phyloP scores from a whole-genome alignment of 768 basidiomycete genomes.

The Pleurotus platypus region DNA sequence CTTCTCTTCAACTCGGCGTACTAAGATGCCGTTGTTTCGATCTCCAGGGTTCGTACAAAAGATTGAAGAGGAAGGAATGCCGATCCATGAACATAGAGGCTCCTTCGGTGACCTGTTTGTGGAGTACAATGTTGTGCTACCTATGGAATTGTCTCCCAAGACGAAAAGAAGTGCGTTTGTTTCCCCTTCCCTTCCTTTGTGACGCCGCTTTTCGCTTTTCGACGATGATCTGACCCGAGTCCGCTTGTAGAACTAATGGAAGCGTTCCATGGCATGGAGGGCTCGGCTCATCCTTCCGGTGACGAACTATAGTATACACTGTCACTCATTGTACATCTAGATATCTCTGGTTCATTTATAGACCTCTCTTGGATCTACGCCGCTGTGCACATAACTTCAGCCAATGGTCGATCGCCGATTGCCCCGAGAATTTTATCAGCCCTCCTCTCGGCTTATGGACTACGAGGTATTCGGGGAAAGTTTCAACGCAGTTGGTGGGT shows the following conservation, averaged over 20 bases:
- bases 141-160: conserved; percentile 62
- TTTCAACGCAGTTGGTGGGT: too few relatives aligned
- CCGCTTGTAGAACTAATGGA: conserved; percentile 46
- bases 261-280: conserved; percentile 41
- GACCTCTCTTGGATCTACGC: too few relatives aligned
- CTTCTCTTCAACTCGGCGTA: not conserved
- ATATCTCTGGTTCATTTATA: not conserved
- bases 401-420: too few relatives aligned
- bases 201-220: too few relatives aligned
- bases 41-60: conserved; percentile 78
- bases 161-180: conserved; percentile 69
- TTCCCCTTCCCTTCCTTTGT: not conserved
- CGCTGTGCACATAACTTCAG: too few relatives aligned
- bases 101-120: conserved; percentile 80
- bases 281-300: conserved; percentile 21
- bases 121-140: conserved; percentile 92
- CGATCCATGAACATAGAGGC: conserved; percentile 52
- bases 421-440: too few relatives aligned
- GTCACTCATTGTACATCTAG: conserved; percentile 18
- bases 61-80: conserved; percentile 89
- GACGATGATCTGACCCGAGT: not conserved
- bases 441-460: too few relatives aligned
- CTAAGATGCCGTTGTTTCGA: not conserved
- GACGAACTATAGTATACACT: conserved; percentile 38
- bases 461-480: too few relatives aligned